A percentile compares a stretch with the other conserved stretches of the same genome.
Evolutionary conservation across 257 asterid species (phyloP).

Genomic region (Solanum ossicruentum): DNA sequence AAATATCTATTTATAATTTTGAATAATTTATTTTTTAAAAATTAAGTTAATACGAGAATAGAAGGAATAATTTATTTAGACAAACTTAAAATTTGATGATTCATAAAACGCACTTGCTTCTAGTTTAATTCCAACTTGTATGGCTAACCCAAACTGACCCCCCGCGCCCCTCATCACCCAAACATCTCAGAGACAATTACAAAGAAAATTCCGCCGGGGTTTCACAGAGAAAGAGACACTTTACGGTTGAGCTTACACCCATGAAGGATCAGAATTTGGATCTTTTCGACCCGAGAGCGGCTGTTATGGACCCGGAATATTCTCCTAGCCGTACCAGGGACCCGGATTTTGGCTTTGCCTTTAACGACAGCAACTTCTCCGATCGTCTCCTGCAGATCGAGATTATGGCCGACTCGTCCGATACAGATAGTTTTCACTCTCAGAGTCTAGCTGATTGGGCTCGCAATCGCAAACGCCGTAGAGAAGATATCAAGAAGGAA

Average conservation of each 20-base stretch:
- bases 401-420: conserved; percentile 31
- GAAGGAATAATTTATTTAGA: no score
- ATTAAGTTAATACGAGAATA: no score
- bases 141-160: background rate
- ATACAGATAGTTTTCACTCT: conserved; percentile 13
- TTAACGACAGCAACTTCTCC: conserved; percentile 58
- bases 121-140: background rate
- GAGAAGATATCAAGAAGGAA: conserved; percentile 25
- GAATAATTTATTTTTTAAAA: no score
- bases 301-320: conserved; percentile 42
- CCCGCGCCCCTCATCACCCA: background rate
- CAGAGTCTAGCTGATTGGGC: conserved; percentile 45
- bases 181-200: background rate
- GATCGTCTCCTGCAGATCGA: conserved; percentile 60
- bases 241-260: background rate
- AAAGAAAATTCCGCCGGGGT: background rate
- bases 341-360: conserved; percentile 61
- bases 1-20: no score
- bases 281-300: conserved; percentile 59
- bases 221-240: background rate
- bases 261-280: conserved; percentile 50
- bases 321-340: conserved; percentile 20
- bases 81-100: background rate
- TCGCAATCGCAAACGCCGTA: conserved; percentile 35
- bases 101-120: background rate